Evolutionary conservation across 306 rosid species (phyloP).

Genomic region (Dalbergia cultrata): DNA sequence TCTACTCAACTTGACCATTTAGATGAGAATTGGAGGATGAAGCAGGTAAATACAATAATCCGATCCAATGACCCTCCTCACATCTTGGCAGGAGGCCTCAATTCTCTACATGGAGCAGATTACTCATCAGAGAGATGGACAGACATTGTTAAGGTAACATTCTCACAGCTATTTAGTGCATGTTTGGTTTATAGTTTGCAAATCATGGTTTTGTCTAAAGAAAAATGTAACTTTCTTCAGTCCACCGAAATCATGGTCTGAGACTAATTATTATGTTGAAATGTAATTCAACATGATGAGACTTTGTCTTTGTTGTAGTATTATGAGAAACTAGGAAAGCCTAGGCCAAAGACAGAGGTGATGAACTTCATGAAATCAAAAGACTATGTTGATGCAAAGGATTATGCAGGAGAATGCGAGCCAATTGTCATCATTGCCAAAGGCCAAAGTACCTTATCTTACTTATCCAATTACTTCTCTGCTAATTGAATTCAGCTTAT

Average conservation of each 20-base stretch:
- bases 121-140: slow-evolving; percentile 83
- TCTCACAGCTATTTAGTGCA: background rate
- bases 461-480: slow-evolving; percentile 12
- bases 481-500: background rate
- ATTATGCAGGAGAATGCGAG: slow-evolving; percentile 81
- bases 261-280: no score
- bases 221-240: no score
- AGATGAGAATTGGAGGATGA: slow-evolving; percentile 96
- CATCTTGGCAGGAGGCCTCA: slow-evolving; percentile 84
- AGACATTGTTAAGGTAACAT: slow-evolving; percentile 70
- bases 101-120: slow-evolving; percentile 73
- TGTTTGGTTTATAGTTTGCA: background rate
- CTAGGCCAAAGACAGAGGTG: slow-evolving; percentile 79
- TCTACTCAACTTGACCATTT: slow-evolving; percentile 92
- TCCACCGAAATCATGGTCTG: no score
- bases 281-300: background rate
- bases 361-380: slow-evolving; percentile 80
- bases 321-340: slow-evolving; percentile 88
- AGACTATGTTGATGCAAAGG: slow-evolving; percentile 78
- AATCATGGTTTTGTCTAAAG: background rate
- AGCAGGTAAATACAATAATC: slow-evolving; percentile 74
- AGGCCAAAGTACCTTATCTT: slow-evolving; percentile 73
- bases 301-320: slow-evolving; percentile 52
- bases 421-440: slow-evolving; percentile 87
- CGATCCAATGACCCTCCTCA: slow-evolving; percentile 77